These are phyloP conservation scores for Cryptomeria japonica DNA, from an alignment of 75 land plant species.

Conservation along the genomic window DNA sequence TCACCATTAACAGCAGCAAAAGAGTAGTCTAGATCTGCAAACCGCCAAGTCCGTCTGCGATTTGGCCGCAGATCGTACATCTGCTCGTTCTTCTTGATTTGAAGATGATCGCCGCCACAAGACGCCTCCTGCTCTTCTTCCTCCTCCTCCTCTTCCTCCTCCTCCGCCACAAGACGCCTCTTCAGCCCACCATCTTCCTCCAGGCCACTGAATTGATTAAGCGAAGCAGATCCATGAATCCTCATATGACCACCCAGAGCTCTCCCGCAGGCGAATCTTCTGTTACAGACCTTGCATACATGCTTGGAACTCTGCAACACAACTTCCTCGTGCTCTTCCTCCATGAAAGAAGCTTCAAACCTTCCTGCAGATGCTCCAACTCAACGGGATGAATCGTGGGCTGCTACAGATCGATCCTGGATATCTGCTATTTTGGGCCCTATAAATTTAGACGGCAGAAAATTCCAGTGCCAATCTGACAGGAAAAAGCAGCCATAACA, in stretches of 20 bases:
- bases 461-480: neutral
- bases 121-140: neutral
- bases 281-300: conserved; percentile 61
- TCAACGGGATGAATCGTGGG: neutral
- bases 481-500: neutral
- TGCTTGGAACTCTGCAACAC: conserved; percentile 20
- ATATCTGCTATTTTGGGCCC: neutral
- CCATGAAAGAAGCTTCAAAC: neutral
- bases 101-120: neutral
- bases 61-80: conserved; percentile 12
- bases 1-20: neutral
- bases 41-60: neutral
- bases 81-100: neutral
- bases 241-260: conserved; percentile 81
- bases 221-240: conserved; percentile 43
- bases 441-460: neutral
- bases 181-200: neutral
- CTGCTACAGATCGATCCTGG: conserved; percentile 1
- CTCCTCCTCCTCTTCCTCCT: neutral
- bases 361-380: neutral
- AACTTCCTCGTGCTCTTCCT: neutral
- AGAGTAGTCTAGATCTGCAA: conserved; percentile 4
- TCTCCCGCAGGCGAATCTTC: conserved; percentile 62
- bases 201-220: too few relatives aligned
- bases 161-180: neutral